Evolutionary conservation across 345 rosid species (phyloP).

Genomic region (Syzygium oleosum): DNA sequence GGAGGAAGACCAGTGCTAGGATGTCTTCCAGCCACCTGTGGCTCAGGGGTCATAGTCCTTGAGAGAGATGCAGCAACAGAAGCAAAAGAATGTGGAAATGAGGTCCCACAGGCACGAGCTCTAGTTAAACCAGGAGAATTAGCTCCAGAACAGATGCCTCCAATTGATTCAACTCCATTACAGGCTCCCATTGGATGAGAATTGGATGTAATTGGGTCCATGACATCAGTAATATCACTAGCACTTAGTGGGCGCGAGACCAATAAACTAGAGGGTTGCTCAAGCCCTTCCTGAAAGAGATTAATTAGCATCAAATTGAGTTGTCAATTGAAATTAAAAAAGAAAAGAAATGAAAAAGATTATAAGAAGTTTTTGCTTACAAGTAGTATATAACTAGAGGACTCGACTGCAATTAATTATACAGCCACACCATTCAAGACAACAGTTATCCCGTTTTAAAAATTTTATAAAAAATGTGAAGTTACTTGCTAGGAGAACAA

Average conservation of each 20-base stretch:
- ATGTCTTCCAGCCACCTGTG: constrained; percentile 45
- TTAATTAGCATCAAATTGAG: not conserved
- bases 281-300: constrained; percentile 64
- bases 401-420: not conserved
- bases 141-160: constrained; percentile 36
- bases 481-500: not conserved
- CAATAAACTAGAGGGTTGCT: constrained; percentile 40
- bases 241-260: constrained; percentile 68
- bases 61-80: constrained; percentile 57
- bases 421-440: not conserved
- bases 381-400: not conserved
- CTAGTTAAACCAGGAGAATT: constrained; percentile 32
- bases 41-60: constrained; percentile 68
- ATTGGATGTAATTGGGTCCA: constrained; percentile 28
- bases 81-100: constrained; percentile 28
- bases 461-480: not conserved
- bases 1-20: constrained; percentile 54
- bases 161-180: constrained; percentile 35
- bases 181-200: constrained; percentile 25
- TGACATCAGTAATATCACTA: constrained; percentile 53
- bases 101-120: constrained; percentile 17
- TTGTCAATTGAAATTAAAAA: not conserved
- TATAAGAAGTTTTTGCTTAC: not conserved
- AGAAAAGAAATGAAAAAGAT: not conserved
- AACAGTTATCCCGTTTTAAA: not conserved